These are phyloP conservation scores for Salix koriyanagi DNA, from an alignment of 345 rosid species.

Conservation along the genomic window DNA sequence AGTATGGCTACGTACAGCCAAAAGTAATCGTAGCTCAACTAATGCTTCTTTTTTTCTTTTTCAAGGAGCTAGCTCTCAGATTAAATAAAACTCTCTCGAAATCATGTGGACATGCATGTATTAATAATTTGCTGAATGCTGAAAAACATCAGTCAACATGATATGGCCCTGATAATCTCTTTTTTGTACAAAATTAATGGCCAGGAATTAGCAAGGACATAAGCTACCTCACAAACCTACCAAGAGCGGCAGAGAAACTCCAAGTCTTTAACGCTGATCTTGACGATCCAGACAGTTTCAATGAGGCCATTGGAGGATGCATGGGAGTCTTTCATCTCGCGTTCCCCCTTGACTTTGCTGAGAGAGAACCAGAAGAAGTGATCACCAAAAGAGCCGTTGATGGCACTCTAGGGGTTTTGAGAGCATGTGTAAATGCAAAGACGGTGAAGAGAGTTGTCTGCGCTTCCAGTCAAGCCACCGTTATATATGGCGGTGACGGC, in stretches of 20 bases:
- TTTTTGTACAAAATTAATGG: not conserved
- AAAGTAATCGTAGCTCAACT: too few relatives aligned
- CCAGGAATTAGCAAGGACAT: conserved; percentile 13
- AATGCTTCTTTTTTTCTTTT: too few relatives aligned
- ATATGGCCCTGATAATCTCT: not conserved
- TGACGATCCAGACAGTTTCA: conserved; percentile 43
- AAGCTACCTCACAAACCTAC: conserved; percentile 19
- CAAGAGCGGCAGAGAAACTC: conserved; percentile 14
- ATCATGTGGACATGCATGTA: too few relatives aligned
- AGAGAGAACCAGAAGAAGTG: conserved; percentile 1
- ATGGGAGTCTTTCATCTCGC: conserved; percentile 58
- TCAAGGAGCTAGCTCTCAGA: too few relatives aligned
- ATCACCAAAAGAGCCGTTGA: conserved; percentile 1
- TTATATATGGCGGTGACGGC: conserved; percentile 18
- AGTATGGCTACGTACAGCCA: too few relatives aligned
- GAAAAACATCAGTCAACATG: too few relatives aligned
- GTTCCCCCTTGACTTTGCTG: conserved; percentile 36
- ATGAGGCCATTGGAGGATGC: conserved; percentile 55
- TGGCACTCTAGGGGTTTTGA: conserved; percentile 17
- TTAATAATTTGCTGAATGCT: too few relatives aligned
- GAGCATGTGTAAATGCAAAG: conserved; percentile 5
- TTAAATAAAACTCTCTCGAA: too few relatives aligned
- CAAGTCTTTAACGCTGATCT: conserved; percentile 48
- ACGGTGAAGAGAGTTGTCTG: conserved; percentile 23
- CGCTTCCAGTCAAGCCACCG: conserved; percentile 20